Evolutionary conservation across 495 filamentous ascomycete species (phyloP).

Genomic region (Trichoderma erinaceum): DNA sequence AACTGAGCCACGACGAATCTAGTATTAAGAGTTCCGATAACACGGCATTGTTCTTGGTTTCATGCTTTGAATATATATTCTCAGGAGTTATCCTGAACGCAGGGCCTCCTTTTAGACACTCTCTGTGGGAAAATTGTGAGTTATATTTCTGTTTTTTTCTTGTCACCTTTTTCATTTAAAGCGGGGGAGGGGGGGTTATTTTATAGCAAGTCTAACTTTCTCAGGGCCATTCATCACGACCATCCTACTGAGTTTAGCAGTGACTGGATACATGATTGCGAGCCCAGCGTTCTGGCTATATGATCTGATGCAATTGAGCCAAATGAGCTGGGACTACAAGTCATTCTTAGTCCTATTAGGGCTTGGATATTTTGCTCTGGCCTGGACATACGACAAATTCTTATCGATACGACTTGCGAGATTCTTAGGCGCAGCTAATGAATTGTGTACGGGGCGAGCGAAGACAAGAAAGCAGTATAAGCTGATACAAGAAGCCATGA

Average conservation of each 20-base stretch:
- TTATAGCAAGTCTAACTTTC: too few relatives aligned
- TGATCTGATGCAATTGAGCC: constrained; percentile 79
- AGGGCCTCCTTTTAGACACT: constrained; percentile 79
- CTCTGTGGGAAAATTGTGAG: constrained; percentile 74
- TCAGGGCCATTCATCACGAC: constrained; percentile 77
- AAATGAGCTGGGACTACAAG: constrained; percentile 63
- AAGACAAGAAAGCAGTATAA: constrained; percentile 90
- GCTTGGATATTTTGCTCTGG: constrained; percentile 54
- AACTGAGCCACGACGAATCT: constrained; percentile 63
- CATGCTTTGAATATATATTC: constrained; percentile 91
- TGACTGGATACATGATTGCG: constrained; percentile 73
- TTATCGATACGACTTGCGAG: constrained; percentile 67
- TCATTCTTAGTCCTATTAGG: constrained; percentile 63
- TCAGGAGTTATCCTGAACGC: constrained; percentile 83
- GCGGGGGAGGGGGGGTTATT: too few relatives aligned
- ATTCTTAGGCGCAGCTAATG: constrained; percentile 53
- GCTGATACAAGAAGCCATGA: constrained; percentile 14
- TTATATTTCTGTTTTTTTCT: constrained; percentile 8
- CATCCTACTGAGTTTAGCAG: constrained; percentile 55
- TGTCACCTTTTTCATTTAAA: too few relatives aligned
- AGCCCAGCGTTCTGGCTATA: constrained; percentile 60
- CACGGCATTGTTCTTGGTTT: constrained; percentile 79
- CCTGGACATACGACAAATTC: constrained; percentile 64
- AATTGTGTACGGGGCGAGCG: constrained; percentile 46
- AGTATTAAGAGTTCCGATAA: constrained; percentile 91